These are phyloP conservation scores for Boletus vinaceobasis DNA, from an alignment of 768 basidiomycete species.

Conservation along the genomic window DNA sequence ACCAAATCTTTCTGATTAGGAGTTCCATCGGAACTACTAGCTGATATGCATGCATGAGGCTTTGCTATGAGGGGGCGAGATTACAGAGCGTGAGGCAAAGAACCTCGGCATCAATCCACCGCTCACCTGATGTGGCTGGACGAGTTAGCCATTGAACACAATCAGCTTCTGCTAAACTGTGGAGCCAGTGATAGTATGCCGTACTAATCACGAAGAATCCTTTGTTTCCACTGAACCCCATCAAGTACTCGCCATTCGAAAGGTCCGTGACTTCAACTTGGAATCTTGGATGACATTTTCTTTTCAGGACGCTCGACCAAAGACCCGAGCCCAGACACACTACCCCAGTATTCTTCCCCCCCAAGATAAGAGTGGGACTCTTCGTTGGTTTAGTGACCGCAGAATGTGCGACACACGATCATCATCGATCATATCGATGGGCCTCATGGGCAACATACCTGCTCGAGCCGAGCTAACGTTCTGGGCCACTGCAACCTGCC, in stretches of 20 bases:
- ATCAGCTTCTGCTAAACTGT: slow-evolving; percentile 9
- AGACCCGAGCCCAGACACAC: no score
- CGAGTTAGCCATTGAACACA: slow-evolving; percentile 4
- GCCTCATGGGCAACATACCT: slow-evolving; percentile 18
- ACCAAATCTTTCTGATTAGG: slow-evolving; percentile 7
- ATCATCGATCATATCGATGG: no score
- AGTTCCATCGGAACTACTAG: slow-evolving; percentile 1
- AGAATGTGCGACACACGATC: neutral
- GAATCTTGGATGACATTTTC: neutral
- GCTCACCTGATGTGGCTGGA: slow-evolving; percentile 4
- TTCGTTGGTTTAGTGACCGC: no score
- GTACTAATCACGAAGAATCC: neutral
- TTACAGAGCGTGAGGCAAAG: slow-evolving; percentile 1
- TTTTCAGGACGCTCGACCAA: neutral
- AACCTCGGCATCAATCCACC: neutral
- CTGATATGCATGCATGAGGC: slow-evolving; percentile 8
- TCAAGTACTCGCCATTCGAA: no score
- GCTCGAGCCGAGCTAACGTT: neutral
- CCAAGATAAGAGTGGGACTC: neutral
- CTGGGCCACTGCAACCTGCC: neutral
- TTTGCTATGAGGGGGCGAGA: neutral
- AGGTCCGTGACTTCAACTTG: neutral
- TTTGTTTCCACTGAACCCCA: neutral
- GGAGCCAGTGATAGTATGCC: neutral
- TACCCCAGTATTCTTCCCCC: neutral